These are phyloP conservation scores for Candida incommunis DNA, from an alignment of 805 yeast genomes.

Conservation along the genomic window DNA sequence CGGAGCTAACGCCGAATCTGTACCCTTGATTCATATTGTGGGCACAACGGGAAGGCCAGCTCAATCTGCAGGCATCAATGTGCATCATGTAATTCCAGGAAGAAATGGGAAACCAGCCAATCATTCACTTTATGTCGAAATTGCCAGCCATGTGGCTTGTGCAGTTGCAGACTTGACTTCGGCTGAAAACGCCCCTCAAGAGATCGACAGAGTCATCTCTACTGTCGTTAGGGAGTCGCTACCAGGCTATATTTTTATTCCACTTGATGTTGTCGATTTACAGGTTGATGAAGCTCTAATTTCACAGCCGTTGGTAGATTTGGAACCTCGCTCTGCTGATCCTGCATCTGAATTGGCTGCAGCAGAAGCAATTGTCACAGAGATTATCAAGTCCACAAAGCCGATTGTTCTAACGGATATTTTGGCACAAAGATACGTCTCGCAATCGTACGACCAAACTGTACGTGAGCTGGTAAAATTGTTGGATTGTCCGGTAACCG, in stretches of 20 bases:
- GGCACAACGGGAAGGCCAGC: conserved; percentile 46
- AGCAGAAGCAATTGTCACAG: conserved; percentile 31
- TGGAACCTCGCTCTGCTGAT: conserved; percentile 17
- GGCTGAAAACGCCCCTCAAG: conserved; percentile 33
- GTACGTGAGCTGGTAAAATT: conserved; percentile 34
- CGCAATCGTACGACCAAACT: conserved; percentile 20
- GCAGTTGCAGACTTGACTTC: conserved; percentile 42
- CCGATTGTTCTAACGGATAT: conserved; percentile 67
- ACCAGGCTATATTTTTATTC: conserved; percentile 76
- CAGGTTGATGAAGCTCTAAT: conserved; percentile 26
- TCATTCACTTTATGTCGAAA: conserved; percentile 46
- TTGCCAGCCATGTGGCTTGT: conserved; percentile 42
- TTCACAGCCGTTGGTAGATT: conserved; percentile 16
- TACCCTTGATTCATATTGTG: conserved; percentile 71
- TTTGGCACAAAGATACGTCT: conserved; percentile 42
- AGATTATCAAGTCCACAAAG: conserved; percentile 34
- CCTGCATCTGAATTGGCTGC: conserved; percentile 22
- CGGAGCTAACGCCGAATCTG: conserved; percentile 72
- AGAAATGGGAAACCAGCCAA: conserved; percentile 34
- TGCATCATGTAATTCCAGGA: conserved; percentile 27
- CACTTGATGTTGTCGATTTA: conserved; percentile 48
- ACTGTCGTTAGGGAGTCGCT: conserved; percentile 41
- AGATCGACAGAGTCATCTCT: conserved; percentile 54
- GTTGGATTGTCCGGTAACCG: conserved; percentile 40
- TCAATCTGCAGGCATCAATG: conserved; percentile 20